Base-by-base conservation (phyloP, 768 basidiomycete species). In the Boletus subcaerulescens region DNA sequence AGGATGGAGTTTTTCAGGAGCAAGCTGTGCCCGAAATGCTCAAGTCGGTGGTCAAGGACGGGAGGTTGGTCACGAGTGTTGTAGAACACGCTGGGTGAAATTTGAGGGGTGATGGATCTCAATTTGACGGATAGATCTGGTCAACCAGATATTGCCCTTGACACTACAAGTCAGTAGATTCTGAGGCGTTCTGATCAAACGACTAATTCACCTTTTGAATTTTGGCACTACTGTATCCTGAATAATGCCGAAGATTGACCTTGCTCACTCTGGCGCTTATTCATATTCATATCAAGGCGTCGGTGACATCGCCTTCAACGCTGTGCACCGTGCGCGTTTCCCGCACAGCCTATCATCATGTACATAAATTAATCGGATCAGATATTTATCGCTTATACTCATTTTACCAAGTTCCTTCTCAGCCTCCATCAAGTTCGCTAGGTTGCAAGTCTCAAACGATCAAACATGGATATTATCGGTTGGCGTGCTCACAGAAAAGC, bases 11-110 rank as follows among this genome's bases (percentile, higher is more conserved):
- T 43, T 98, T 94, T 63, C 82, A 82, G 57, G 97, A 99, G 71
- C 85, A 86, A 59, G 80, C 96, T 1, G 76, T 99, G 18, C 96
- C 97, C 0, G 97, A 99, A 74, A 98, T 97, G 91, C 78, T 99
- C 71, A 92, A 84, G 79, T 91, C 91, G 18, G 80, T 84, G 35
- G 77, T 99, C 26, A 75, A 83, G 66, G 75, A 80, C 57, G 95
- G 96, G 12, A 96, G 89, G 72, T 74, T 98, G 54, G 81, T 93
- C 36, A 98, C 96, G 17, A 85, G 77, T 13, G 83, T 97, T 26
- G 89, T 98, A 10, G 94, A 98, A 71, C 96, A 98, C 62, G 73
- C 73, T 61, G 87, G 87, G 42, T 89, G 71, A 56, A 56, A 35
- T 2, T 24, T 17, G 6, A 45, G 22, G 12, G 33, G 40, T 11